phyloP scores from a whole-genome alignment of 331 rosid species.

The Acacia concinna region DNA sequence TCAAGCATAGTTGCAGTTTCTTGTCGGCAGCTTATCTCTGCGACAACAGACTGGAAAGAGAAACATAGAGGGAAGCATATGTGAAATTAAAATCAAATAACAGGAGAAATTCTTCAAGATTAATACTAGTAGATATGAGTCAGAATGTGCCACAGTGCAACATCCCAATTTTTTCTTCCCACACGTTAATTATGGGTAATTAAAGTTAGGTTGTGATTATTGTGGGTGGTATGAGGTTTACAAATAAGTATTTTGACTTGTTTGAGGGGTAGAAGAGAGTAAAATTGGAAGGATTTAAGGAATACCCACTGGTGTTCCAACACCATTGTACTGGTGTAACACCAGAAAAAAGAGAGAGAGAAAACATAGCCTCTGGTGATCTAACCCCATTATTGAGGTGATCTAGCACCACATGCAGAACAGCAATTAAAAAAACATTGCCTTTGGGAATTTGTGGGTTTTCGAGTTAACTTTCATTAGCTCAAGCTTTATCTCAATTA shows the following conservation, averaged over 20 bases:
- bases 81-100: background rate
- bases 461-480: background rate
- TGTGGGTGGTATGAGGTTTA: background rate
- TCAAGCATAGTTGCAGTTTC: conserved; percentile 95
- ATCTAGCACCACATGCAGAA: background rate
- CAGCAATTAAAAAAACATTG: background rate
- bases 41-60: conserved; percentile 74
- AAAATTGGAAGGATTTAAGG: background rate
- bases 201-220: background rate
- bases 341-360: too few species aligned
- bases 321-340: background rate
- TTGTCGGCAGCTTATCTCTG: conserved; percentile 90
- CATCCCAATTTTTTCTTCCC: background rate
- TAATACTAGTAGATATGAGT: conserved; percentile 2
- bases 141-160: background rate
- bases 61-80: conserved; percentile 22
- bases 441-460: too few species aligned
- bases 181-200: background rate
- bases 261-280: background rate
- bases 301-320: background rate
- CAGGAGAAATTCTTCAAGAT: background rate
- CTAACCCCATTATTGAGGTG: too few species aligned
- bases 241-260: background rate
- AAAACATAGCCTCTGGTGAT: background rate
- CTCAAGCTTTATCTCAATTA: background rate